Conservation (phyloP, 192 early-diverging fungal species). For the Umbelopsis ramanniana region DNA sequence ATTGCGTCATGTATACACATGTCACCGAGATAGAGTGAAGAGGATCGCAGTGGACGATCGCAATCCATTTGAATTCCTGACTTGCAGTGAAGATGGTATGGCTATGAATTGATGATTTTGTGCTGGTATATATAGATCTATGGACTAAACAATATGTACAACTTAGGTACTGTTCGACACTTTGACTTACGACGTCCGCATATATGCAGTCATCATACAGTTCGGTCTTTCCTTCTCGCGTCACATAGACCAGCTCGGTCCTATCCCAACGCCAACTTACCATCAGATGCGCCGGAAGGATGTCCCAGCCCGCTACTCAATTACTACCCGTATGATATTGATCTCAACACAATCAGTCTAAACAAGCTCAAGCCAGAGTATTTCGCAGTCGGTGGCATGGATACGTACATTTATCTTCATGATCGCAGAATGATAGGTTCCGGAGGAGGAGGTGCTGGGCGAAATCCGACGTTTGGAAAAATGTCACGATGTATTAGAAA, state of each 20-base stretch:
- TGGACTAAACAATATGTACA: background rate
- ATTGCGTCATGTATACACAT: conserved; percentile 50
- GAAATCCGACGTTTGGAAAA: background rate
- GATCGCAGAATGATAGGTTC: conserved; percentile 52
- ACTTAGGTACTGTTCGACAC: conserved; percentile 48
- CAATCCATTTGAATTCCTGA: conserved; percentile 56
- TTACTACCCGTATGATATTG: conserved; percentile 47
- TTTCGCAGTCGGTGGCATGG: conserved; percentile 64
- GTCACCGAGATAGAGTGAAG: conserved; percentile 56
- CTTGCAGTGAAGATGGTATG: conserved; percentile 64
- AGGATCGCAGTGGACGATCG: conserved; percentile 47
- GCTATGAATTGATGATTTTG: background rate
- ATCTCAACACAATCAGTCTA: conserved; percentile 53
- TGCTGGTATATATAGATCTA: background rate
- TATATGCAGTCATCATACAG: conserved; percentile 25
- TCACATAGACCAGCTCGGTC: conserved; percentile 8
- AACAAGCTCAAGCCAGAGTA: conserved; percentile 52
- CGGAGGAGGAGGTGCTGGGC: background rate
- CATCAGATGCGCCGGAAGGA: conserved; percentile 22
- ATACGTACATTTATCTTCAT: conserved; percentile 38
- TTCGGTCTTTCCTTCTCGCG: conserved; percentile 13
- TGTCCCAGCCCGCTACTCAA: conserved; percentile 47
- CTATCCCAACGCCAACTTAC: background rate
- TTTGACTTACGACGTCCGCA: conserved; percentile 61
- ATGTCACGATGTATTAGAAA: conserved; percentile 29